Evolutionary conservation across 768 basidiomycete species (phyloP).

Genomic region (Candolleomyces eurysporus): DNA sequence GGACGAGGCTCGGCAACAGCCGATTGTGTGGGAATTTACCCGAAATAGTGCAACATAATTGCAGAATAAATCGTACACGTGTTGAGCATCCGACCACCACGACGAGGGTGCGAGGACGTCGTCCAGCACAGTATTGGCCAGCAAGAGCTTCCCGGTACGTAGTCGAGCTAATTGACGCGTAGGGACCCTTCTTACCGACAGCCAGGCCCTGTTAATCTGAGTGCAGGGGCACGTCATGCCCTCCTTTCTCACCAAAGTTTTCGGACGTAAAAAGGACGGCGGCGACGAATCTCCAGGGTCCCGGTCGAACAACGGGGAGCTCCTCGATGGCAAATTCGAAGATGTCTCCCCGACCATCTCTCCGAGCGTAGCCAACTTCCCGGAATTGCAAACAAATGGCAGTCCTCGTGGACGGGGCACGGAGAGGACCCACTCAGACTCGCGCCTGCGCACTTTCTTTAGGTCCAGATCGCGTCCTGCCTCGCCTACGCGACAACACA

Average conservation of each 20-base stretch:
- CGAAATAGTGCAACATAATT: neutral
- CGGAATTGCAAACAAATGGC: conserved; percentile 23
- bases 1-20: neutral
- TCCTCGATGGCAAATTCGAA: conserved; percentile 77
- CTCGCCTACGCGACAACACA: neutral
- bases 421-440: conserved; percentile 44
- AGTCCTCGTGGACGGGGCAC: conserved; percentile 19
- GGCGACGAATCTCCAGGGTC: conserved; percentile 33
- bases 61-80: conserved; percentile 6
- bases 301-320: conserved; percentile 36
- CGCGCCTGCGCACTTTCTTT: conserved; percentile 31
- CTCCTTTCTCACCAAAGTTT: conserved; percentile 76
- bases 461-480: conserved; percentile 6
- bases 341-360: conserved; percentile 53
- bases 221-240: conserved; percentile 33
- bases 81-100: conserved; percentile 5
- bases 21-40: neutral
- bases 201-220: neutral
- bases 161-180: neutral
- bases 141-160: neutral
- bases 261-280: conserved; percentile 68
- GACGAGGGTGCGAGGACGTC: neutral
- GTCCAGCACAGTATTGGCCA: neutral
- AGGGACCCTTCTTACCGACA: neutral
- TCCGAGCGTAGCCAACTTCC: conserved; percentile 38